Base-by-base conservation (phyloP, 192 early-diverging fungal species). In the Coemansia sp. region DNA sequence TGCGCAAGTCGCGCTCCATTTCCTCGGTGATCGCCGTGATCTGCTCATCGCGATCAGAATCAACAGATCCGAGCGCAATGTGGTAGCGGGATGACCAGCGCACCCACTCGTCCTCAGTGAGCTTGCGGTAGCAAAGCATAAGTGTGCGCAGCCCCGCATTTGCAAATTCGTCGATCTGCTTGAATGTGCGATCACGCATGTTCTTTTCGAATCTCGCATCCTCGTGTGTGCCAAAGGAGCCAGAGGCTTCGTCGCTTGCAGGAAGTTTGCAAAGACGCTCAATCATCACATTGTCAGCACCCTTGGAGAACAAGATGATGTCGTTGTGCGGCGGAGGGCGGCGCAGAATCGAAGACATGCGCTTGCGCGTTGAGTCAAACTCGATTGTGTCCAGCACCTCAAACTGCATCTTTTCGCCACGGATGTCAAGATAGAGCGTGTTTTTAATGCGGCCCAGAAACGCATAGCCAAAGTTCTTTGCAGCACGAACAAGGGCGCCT, bases 201-300 rank as follows among this genome's bases (percentile, higher is more conserved):
- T 69, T 59, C 12, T 87, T 85, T 65, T 88, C 81, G 62, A 78
- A 67, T 43, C 69, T 53, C 36, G 76, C 34, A 67, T 87, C 74
- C 45, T 84, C 68, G 66, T 68, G 69, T 35, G 71, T 67, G 43
- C 67, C 75, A 48, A 69, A 69, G 15, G 60, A 18, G n/a, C 48
- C 63, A n/a, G 53, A 49, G 2, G 62, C 38, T 20, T 58, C 67
- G 49, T 41, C 21, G 24, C 48, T 33, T 2, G 36, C 41, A 8
- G 75, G 75, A 49, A 81, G 58, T n/a, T 60, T 59, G 43, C 56
- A 68, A 64, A 63, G 62, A 23, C 95, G 87, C 62, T 95, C 94
- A 55, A 93, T 91, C 55, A 99, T 97, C 44, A 99, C 90, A 69
- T 92, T 95, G 68, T 99, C 97, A 16, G 97, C 97, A 21, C 97